Evolutionary conservation across 768 basidiomycete species (phyloP), one percentile per base, ranked within the genome.

Genomic region (Boletus reticulatus): DNA sequence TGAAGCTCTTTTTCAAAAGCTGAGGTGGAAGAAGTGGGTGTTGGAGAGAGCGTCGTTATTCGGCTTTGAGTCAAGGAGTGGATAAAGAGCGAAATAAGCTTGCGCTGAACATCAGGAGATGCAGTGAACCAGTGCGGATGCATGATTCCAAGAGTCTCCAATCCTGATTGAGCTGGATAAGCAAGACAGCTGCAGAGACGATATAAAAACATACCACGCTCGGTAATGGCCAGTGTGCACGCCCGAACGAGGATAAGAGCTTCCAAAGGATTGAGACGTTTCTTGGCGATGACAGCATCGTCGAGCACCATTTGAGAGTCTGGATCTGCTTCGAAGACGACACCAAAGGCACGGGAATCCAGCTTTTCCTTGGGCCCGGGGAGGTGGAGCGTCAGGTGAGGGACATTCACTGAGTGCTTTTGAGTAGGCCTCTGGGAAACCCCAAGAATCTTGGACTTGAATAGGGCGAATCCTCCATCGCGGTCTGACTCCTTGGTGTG

Each of bases 51-150:
- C 16, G 80, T 76, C 66, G 78, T 74, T 56, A 71, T 73, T 32
- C 76, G 73, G 60, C 60, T 75, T 54, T 77, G 76, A 43, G 77
- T 74, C 69, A 87, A 76, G 2, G 88, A 88, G 59, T 80, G 80
- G 57, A 92, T 76, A 74, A 86, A 92, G 24, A 66, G 79, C 17
- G 87, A 87, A 53, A 91, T 82, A 32, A 92, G 83, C 58, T 70
- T 76, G 60, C 74, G 83, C 68, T 92, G 90, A n/a, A 80, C 71
- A 11, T 83, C 80, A 9, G 82, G 82, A 7, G 87, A 89, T 10
- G 89, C 78, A 39, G 89, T 85, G 67, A 87, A 78, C 89, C 88
- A 92, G 67, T 92, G 87, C 6, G 91, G 88, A 62, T 88, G 87
- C 88, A 92, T 92, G 44, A 92, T 78, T 19, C 90, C 91, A 44